Conservation (phyloP, 176 grass and related monocot genomes). For the Carex scoparia region DNA sequence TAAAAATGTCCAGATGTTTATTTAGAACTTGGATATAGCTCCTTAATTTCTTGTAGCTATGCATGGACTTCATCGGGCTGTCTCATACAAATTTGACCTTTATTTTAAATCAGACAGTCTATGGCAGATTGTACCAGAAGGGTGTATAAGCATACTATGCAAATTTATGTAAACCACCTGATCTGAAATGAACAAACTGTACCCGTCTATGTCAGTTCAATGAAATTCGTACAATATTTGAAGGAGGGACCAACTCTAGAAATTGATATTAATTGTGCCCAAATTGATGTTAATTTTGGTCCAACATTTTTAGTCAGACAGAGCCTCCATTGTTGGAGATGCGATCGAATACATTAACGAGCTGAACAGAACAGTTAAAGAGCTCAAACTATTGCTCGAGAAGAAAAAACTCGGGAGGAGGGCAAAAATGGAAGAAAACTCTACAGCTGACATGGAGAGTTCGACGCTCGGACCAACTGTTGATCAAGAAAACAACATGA, state of each 20-base stretch:
- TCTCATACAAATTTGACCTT: background rate
- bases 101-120: background rate
- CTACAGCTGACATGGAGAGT: constrained; percentile 50
- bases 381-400: constrained; percentile 51
- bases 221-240: background rate
- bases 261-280: background rate
- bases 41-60: background rate
- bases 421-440: constrained; percentile 48
- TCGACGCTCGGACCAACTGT: constrained; percentile 42
- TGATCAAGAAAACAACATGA: constrained; percentile 41
- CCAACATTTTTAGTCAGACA: constrained; percentile 44
- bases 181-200: background rate
- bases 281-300: background rate
- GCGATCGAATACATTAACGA: constrained; percentile 88
- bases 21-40: background rate
- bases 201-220: background rate
- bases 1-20: background rate
- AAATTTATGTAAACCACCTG: background rate
- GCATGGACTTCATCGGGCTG: background rate
- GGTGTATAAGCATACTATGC: background rate
- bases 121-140: background rate
- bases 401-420: constrained; percentile 65
- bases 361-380: constrained; percentile 67
- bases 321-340: constrained; percentile 86
- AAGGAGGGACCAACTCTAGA: background rate